Base-by-base conservation (phyloP, 805 yeast genomes). In the Metschnikowia reukaufii region DNA sequence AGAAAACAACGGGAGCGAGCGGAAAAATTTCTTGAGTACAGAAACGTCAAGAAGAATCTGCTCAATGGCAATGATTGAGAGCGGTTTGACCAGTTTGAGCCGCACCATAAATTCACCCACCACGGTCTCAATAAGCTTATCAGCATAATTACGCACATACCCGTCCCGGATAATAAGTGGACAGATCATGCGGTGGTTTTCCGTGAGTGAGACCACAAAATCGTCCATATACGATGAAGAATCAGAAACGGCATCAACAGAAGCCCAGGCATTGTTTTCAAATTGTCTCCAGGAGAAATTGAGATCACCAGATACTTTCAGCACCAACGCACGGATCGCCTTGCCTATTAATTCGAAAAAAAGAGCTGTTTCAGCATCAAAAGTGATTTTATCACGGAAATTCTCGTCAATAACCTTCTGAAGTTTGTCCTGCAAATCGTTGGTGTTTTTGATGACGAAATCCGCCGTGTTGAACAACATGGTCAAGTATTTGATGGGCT, bases 381-480 rank as follows among this genome's bases (percentile, higher is more conserved):
- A 84, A 36, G 68, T 61, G n/a, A 82, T 59, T 48, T 68, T 71
- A 17, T 65, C 68, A 10, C 70, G 59, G 42, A 64, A 64, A 17
- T 66, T 63, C 13, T 64, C 59, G 15, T 67, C 63, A 53, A 63
- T 72, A 57, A 65, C 68, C 61, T 64, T 75, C 56, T 38, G 70
- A 70, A 60, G 65, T 55, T 80, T 80, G 20, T 84, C 86, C 55
- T 83, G 89, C 37, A 94, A 67, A 61, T 94, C 97, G 10, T 76
- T 76, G 2, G 84, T 79, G 2, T 96, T 94, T 9, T 81, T 73
- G 15, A 88, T 79, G 49, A 96, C 84, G 63, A 91, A 94, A 61
- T 92, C 96, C 0, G 96, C 89, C 0, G 99, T 92, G 56, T 89
- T 88, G 30, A 92, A 67, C 8, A 90, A 77, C 60, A 88, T 69